Evolutionary conservation across 345 rosid species (phyloP).

Genomic region (Gossypium arboreum): DNA sequence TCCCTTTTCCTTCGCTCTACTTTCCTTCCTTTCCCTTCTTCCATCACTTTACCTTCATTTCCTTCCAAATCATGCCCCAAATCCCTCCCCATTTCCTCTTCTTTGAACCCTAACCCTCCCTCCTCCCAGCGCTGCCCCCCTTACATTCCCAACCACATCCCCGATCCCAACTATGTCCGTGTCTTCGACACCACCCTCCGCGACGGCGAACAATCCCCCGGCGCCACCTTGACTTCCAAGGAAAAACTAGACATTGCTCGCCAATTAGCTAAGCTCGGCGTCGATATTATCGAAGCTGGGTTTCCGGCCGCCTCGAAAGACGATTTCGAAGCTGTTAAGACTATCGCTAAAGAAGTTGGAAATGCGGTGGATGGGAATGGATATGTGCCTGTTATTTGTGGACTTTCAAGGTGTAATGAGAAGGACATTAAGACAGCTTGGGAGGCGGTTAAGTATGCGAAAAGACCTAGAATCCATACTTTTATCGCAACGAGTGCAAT

Average conservation of each 20-base stretch:
- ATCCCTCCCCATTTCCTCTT: slow-evolving; percentile 24
- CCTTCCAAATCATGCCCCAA: slow-evolving; percentile 21
- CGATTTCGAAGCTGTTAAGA: slow-evolving; percentile 78
- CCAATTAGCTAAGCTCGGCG: slow-evolving; percentile 80
- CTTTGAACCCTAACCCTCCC: slow-evolving; percentile 22
- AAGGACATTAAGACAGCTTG: slow-evolving; percentile 73
- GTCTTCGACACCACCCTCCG: slow-evolving; percentile 96
- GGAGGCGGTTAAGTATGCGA: slow-evolving; percentile 87
- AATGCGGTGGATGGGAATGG: slow-evolving; percentile 56
- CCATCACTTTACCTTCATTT: slow-evolving; percentile 7
- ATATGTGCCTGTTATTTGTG: slow-evolving; percentile 90
- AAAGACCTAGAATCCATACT: slow-evolving; percentile 77
- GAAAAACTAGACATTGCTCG: slow-evolving; percentile 93
- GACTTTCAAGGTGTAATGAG: slow-evolving; percentile 81
- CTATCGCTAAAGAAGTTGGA: slow-evolving; percentile 71
- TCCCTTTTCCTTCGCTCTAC: neutral
- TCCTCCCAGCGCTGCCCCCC: slow-evolving; percentile 45
- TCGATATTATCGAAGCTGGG: slow-evolving; percentile 91
- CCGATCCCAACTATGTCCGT: slow-evolving; percentile 78
- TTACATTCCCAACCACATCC: slow-evolving; percentile 68
- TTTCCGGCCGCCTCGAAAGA: slow-evolving; percentile 92
- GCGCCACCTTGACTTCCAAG: slow-evolving; percentile 87
- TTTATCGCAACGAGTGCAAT: slow-evolving; percentile 87
- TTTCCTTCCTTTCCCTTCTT: slow-evolving; percentile 14
- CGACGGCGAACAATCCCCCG: slow-evolving; percentile 98